phyloP scores from a whole-genome alignment of 495 filamentous ascomycete genomes.

The Aspergillus asperescens region DNA sequence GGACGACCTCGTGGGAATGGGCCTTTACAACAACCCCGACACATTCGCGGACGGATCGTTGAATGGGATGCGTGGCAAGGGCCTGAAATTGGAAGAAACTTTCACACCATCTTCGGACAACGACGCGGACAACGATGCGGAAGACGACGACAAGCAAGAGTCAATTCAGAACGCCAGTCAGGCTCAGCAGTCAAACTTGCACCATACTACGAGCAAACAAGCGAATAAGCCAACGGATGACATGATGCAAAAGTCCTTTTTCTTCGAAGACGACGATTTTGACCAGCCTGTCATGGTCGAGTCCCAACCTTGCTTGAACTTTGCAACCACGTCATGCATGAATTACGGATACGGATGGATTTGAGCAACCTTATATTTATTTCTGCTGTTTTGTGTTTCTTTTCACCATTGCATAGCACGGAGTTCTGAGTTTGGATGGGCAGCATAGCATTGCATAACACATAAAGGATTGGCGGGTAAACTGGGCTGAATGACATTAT shows the following conservation, averaged over 20 bases:
- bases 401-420: slow-evolving; percentile 38
- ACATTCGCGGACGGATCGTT: slow-evolving; percentile 45
- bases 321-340: slow-evolving; percentile 33
- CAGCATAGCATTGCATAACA: slow-evolving; percentile 18
- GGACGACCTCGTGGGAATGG: slow-evolving; percentile 77
- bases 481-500: slow-evolving; percentile 3
- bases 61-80: slow-evolving; percentile 52
- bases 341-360: slow-evolving; percentile 43
- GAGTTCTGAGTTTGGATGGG: slow-evolving; percentile 18
- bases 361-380: slow-evolving; percentile 15
- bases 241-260: slow-evolving; percentile 43
- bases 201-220: slow-evolving; percentile 29
- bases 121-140: slow-evolving; percentile 41
- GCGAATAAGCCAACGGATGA: slow-evolving; percentile 29
- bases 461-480: slow-evolving; percentile 32
- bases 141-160: slow-evolving; percentile 32
- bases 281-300: slow-evolving; percentile 28
- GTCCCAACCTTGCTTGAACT: slow-evolving; percentile 26
- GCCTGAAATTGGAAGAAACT: slow-evolving; percentile 76
- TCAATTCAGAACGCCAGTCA: slow-evolving; percentile 13
- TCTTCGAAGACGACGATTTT: slow-evolving; percentile 40
- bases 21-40: slow-evolving; percentile 68
- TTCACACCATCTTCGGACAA: slow-evolving; percentile 67
- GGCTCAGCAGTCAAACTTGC: slow-evolving; percentile 5
- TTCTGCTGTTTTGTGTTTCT: slow-evolving; percentile 15